Evolutionary conservation across 148 eudicot species (phyloP), one percentile per base, ranked within the genome.

Genomic region (Agrostemma githago): DNA sequence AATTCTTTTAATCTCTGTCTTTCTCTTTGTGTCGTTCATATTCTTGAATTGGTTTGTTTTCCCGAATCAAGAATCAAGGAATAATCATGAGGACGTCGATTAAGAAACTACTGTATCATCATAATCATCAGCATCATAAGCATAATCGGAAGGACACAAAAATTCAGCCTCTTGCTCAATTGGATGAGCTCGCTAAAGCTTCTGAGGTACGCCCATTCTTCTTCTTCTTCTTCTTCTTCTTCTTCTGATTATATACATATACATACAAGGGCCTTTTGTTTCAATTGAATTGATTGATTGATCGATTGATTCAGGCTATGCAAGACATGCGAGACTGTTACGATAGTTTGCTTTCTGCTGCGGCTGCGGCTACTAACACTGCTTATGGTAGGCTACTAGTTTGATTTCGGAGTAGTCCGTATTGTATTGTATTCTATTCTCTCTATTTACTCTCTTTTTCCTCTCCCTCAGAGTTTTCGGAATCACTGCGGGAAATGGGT

Each of bases 401-500:
- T 66, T 6, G 0, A 5, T 3, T 60, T 0, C 17, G 5, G 7
- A 0, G 1, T 8, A 21, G 14, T 26, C 34, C 34, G 34, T 26
- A 26, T 26, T 26, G 1, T 44, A 44, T 44, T n/a, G n/a, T n/a
- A n/a, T n/a, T n/a, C n/a, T 44, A 1, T 6, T 43, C 46, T 4
- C 46, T 43, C 46, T 4, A 5, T 43, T 43, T 43, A 43, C 5
- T 43, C 46, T 7, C 5, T 1, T 43, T 7, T 43, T 43, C 8
- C 46, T 43, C 8, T 43, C 46, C 11, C 76, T 77, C 89, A 95
- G 99, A 95, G 81, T 92, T 95, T 80, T 95, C 99, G 7, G 99
- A 92, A 80, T 95, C 99, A n/a, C 70, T 95, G 61, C 79, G 78
- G 61, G 99, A 95, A 81, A 90, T 95, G 97, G 99, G 99, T 72